Evolutionary conservation across 106 monocot species (phyloP), one percentile per base, ranked within the genome.

Genomic region (Acorus gramineus): DNA sequence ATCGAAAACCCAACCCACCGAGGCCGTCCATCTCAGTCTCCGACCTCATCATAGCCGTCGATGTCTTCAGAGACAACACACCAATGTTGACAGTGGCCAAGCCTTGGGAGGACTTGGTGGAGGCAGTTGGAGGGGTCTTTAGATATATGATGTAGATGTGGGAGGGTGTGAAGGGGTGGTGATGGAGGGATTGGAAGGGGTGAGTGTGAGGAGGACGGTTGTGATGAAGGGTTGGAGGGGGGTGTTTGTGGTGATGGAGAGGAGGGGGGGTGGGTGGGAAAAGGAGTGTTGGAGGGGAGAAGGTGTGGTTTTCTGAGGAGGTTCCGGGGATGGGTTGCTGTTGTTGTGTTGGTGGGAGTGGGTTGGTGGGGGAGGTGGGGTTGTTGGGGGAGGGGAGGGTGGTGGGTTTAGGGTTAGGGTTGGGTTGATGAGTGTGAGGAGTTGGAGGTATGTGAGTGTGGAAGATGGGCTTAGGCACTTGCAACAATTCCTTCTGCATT

Each of bases 11-110:
- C 48, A 11, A 11, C 50, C 62, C 54, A 13, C 46, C 76, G 6
- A 8, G 58, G 4, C 75, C 76, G 6, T 14, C 12, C 46, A 67
- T 85, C 49, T 55, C 75, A 7, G 72, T 85, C 46, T 49, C 45
- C 46, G 42, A 79, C 11, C 58, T 86, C 49, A 2, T 82, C 66
- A 82, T 86, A 69, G 54, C 76, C 43, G 42, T 86, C 58, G 86
- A 86, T 66, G 61, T 86, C 11, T 74, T 80, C 70, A 8, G 46
- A 8, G 28, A 48, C 11, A 50, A 42, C 10, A 42, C 6, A 1
- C 64, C 60, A 2, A 46, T 75, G 51, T 49, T 76, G 6, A 71
- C 75, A 42, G 3, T 59, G 4, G 56, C 62, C 7, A 73, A 61
- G 59, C 43, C 42, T 6, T 80, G 66, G 0, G 63, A 74, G 0